Evolutionary conservation across 768 basidiomycete genomes (phyloP), one percentile per base, ranked within the genome.

Genomic region (Albatrellus ellisii): DNA sequence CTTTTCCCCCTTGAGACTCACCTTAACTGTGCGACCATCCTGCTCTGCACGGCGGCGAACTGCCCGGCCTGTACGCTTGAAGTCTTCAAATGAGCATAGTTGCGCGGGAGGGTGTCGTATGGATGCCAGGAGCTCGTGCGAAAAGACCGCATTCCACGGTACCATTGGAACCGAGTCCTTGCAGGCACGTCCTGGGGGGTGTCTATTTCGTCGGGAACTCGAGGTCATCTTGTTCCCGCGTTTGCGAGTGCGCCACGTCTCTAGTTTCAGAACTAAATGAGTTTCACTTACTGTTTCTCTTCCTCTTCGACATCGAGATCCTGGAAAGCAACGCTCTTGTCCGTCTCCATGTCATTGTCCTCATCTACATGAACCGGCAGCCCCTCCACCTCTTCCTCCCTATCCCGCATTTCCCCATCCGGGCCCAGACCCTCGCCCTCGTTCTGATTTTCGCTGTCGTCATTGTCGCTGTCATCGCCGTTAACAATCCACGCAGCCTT

Each of bases 401-500:
- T n/a, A n/a, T n/a, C n/a, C n/a, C n/a, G n/a, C n/a, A n/a, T n/a
- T n/a, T n/a, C n/a, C 12, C 3, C 43, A 17, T 62, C 62, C 36
- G 55, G 55, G 48, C 74, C 72, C 32, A 64, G 63, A 40, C 54
- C 61, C 4, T 53, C 57, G 5, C 51, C 53, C 10, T 18, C 64
- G 4, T 62, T 67, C 4, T 67, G 70, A 6, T 65, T 67, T 6
- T 70, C 68, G 4, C 70, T 73, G 40, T 86, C 85, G 43, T 95
- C 91, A 18, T 88, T 61, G n/a, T n/a, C n/a, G n/a, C n/a, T n/a
- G n/a, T n/a, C n/a, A n/a, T n/a, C n/a, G n/a, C n/a, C n/a, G n/a
- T n/a, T n/a, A n/a, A n/a, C n/a, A 45, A 98, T 89, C 94, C 94
- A 98, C 2, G 92, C 76, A 1, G 94, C 91, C 57, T n/a, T 98